phyloP scores from a whole-genome alignment of 768 basidiomycete genomes.

The Suillus ampliporus region DNA sequence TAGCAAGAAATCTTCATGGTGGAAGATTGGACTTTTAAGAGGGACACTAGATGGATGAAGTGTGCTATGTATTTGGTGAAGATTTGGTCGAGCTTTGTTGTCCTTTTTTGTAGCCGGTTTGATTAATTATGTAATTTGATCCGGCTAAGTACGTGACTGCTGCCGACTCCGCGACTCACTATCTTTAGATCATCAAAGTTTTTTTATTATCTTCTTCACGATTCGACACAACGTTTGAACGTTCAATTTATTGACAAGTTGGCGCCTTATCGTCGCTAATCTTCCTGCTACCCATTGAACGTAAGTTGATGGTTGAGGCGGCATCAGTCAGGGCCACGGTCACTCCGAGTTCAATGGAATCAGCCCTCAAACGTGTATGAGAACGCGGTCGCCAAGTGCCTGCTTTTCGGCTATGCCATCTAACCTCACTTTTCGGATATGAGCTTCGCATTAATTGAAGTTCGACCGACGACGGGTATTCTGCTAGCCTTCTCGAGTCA shows the following conservation, averaged over 20 bases:
- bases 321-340: constrained; percentile 8
- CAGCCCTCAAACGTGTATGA: constrained; percentile 25
- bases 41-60: constrained; percentile 4
- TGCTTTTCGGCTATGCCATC: constrained; percentile 16
- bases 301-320: constrained; percentile 11
- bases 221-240: background rate
- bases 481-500: constrained; percentile 8
- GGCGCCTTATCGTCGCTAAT: background rate
- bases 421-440: constrained; percentile 16
- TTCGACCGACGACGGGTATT: background rate
- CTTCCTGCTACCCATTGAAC: constrained; percentile 3
- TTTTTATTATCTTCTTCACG: background rate
- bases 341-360: constrained; percentile 8
- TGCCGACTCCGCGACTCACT: background rate
- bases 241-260: background rate
- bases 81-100: constrained; percentile 19
- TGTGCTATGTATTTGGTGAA: constrained; percentile 17
- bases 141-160: constrained; percentile 12
- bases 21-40: constrained; percentile 12
- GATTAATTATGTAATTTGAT: constrained; percentile 16
- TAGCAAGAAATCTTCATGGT: constrained; percentile 20
- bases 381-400: constrained; percentile 16
- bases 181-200: background rate
- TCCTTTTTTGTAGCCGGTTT: constrained; percentile 9
- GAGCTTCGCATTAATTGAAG: constrained; percentile 13